Evolutionary conservation across 805 yeast genomes (phyloP), one percentile per base, ranked within the genome.

Genomic region (Yarrowia hollandica): DNA sequence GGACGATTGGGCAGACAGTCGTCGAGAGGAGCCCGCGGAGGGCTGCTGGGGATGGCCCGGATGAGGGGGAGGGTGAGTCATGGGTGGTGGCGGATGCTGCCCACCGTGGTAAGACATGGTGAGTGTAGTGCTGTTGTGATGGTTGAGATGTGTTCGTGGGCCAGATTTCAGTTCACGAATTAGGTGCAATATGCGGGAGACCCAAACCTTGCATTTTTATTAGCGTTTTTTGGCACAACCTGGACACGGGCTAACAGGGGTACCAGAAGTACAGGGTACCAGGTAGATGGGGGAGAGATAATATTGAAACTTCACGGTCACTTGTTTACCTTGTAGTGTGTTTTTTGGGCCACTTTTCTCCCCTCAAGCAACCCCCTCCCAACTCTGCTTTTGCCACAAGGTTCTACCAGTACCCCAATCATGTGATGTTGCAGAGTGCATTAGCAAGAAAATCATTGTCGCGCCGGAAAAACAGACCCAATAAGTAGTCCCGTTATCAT

Each of bases 51-150:
- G 9, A 12, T 28, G 37, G 28, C 21, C 25, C 7, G 12, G 31
- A 21, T 30, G 55, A 22, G 28, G 39, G 11, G 55, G 55, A 5
- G 38, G 55, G 16, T 48, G 39, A 18, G 16, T 38, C 28, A 26
- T 28, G 42, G 42, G 42, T 14, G 33, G 50, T 16, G 50, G 35
- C 11, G 22, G 34, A 18, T 28, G 50, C n/a, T 30, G 55, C 39
- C 55, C 55, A 14, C 55, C 55, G 39, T 33, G 55, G 55, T 48
- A 48, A 19, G 55, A 48, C 55, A 48, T 48, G 19, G 12, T 34
- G 12, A 9, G 18, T 19, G 37, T 30, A 33, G 18, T 30, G 38
- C 12, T 33, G 28, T 14, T 19, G 37, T 7, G 37, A 37, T 18
- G 16, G 22, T 42, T 11, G 50, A 12, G 30, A 18, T 12, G 33